Percentiles rank a stretch among this genome's conserved stretches.
phyloP scores from a whole-genome alignment of 768 basidiomycete species.

The Tylopilus plumbeoviolaceoides region DNA sequence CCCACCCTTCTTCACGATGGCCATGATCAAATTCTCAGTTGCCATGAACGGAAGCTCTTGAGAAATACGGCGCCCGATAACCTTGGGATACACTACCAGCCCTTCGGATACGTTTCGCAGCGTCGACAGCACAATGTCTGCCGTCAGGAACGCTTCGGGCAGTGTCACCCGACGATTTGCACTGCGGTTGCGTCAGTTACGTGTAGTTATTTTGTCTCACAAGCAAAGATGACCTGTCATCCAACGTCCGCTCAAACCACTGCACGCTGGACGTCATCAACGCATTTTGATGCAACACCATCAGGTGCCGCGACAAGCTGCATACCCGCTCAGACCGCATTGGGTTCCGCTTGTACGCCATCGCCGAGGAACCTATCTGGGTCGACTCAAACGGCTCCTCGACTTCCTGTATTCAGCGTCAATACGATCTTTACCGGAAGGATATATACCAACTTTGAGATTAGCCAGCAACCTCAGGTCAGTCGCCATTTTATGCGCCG shows the following conservation, averaged over 20 bases:
- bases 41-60: conserved; percentile 99
- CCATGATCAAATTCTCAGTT: conserved; percentile 99
- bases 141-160: conserved; percentile 95
- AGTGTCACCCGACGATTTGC: conserved; percentile 96
- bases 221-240: conserved; percentile 66
- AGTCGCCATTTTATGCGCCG: conserved; percentile 97
- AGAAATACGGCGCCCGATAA: conserved; percentile 86
- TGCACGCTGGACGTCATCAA: conserved; percentile 93
- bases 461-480: conserved; percentile 93
- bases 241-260: conserved; percentile 98
- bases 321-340: conserved; percentile 99
- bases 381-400: conserved; percentile 99
- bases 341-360: conserved; percentile 99
- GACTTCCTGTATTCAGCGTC: conserved; percentile 58
- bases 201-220: not conserved
- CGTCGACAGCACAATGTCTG: conserved; percentile 93
- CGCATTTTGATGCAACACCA: conserved; percentile 94
- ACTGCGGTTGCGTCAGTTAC: conserved; percentile 37
- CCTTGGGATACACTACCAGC: conserved; percentile 97
- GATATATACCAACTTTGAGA: conserved; percentile 57
- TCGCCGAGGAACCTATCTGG: conserved; percentile 95
- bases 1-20: conserved; percentile 90
- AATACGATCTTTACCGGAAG: not conserved
- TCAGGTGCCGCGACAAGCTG: conserved; percentile 91
- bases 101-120: conserved; percentile 97